phyloP scores from a whole-genome alignment of 257 asterid genomes.

The Forsythia suspensa region DNA sequence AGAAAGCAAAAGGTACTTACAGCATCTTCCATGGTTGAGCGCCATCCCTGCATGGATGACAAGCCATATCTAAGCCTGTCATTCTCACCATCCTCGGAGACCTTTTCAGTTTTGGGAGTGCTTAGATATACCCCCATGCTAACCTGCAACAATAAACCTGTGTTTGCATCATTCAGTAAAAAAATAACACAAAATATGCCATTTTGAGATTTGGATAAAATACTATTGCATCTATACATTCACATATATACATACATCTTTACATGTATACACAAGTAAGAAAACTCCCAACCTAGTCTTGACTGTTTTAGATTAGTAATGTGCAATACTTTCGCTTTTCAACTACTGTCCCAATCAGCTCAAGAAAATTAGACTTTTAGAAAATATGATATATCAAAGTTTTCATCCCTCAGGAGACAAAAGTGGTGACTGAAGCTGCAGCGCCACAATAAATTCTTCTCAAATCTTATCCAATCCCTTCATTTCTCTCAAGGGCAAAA shows the following conservation, averaged over 20 bases:
- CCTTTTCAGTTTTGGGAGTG: conserved; percentile 82
- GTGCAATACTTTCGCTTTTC: background rate
- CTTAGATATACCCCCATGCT: conserved; percentile 88
- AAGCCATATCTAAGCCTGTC: conserved; percentile 71
- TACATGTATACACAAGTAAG: background rate
- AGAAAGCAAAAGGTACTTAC: conserved; percentile 50
- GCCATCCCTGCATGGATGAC: conserved; percentile 98
- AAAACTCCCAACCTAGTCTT: background rate
- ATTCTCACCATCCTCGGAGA: conserved; percentile 80
- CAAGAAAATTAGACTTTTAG: background rate
- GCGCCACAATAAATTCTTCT: background rate
- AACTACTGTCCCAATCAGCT: background rate
- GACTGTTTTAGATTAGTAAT: background rate
- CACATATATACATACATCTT: background rate
- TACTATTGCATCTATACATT: background rate
- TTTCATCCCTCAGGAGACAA: background rate
- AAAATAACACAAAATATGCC: background rate
- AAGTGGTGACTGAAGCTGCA: background rate
- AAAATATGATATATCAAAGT: background rate
- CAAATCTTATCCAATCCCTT: background rate
- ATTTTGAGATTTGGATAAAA: background rate
- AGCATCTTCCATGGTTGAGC: conserved; percentile 94
- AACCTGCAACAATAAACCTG: conserved; percentile 37
- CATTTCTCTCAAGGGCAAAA: background rate
- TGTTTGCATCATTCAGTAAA: conserved; percentile 19